Percentiles rank a stretch among this genome's conserved stretches.
Evolutionary conservation across 345 rosid species (phyloP).

Genomic region (Durio zibethinus): DNA sequence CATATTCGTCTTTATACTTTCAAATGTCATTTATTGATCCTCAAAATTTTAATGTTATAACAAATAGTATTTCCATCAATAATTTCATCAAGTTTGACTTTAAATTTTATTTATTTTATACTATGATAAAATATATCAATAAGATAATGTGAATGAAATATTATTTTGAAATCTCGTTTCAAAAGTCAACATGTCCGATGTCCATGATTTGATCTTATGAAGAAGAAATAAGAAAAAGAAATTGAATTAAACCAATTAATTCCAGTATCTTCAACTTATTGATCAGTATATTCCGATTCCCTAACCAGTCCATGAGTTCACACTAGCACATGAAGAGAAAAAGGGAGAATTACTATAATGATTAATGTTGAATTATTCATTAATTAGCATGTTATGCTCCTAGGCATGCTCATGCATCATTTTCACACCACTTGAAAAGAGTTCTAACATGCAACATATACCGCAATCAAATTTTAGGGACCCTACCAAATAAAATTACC

Average conservation of each 20-base stretch:
- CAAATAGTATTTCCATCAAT: too few relatives aligned
- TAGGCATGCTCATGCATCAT: conserved; percentile 23
- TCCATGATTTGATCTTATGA: neutral
- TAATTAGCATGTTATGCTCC: conserved; percentile 6
- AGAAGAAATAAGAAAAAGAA: neutral
- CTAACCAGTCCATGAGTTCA: neutral
- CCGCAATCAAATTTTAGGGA: neutral
- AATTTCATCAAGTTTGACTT: too few relatives aligned
- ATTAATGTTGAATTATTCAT: conserved; percentile 5
- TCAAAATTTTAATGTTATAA: too few relatives aligned
- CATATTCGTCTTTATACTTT: too few relatives aligned
- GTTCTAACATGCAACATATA: neutral
- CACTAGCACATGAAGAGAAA: neutral
- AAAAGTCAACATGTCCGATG: neutral
- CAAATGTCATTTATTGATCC: too few relatives aligned
- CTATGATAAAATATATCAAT: too few relatives aligned
- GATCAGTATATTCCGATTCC: too few relatives aligned
- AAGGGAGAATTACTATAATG: neutral
- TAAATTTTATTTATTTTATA: too few relatives aligned
- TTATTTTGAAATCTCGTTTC: conserved; percentile 6
- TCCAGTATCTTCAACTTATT: neutral
- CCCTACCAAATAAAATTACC: conserved; percentile 12
- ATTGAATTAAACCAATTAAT: neutral
- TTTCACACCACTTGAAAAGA: neutral
- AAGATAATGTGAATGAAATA: neutral